Conservation (phyloP, 805 yeast species). For the Candida vaughaniae region DNA sequence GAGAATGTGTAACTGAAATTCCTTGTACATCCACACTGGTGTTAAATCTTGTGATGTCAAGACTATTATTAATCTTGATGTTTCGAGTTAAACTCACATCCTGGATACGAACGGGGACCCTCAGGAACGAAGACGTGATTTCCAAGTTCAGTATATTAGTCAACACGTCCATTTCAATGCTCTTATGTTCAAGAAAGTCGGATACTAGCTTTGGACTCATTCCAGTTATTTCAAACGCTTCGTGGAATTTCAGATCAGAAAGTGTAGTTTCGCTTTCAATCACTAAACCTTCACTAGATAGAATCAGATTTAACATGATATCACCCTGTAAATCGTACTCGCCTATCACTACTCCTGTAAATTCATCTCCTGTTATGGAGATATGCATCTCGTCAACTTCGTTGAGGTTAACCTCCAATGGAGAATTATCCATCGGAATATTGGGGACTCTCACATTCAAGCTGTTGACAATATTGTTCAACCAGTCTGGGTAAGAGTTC, state of each 20-base stretch:
- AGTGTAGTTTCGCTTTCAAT: neutral
- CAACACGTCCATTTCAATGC: neutral
- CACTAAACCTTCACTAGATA: neutral
- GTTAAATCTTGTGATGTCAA: slow-evolving; percentile 1
- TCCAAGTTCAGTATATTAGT: neutral
- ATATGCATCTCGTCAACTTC: neutral
- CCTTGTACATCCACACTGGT: neutral
- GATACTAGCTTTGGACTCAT: neutral
- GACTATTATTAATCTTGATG: neutral
- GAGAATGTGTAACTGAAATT: neutral
- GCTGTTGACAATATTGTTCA: slow-evolving; percentile 10
- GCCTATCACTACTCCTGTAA: slow-evolving; percentile 1
- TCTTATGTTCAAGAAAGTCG: neutral
- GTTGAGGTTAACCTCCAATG: slow-evolving; percentile 1
- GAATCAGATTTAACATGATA: neutral
- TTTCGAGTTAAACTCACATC: neutral
- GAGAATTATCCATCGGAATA: neutral
- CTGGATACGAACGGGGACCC: neutral
- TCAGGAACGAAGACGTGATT: slow-evolving; percentile 1
- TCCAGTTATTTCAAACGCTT: slow-evolving; percentile 1
- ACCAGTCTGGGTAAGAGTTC: slow-evolving; percentile 13
- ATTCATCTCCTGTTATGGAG: neutral
- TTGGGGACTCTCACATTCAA: slow-evolving; percentile 7
- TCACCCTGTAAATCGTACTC: neutral
- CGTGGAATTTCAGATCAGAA: neutral